phyloP scores from a whole-genome alignment of 805 yeast species.

The Clavispora asparagi region DNA sequence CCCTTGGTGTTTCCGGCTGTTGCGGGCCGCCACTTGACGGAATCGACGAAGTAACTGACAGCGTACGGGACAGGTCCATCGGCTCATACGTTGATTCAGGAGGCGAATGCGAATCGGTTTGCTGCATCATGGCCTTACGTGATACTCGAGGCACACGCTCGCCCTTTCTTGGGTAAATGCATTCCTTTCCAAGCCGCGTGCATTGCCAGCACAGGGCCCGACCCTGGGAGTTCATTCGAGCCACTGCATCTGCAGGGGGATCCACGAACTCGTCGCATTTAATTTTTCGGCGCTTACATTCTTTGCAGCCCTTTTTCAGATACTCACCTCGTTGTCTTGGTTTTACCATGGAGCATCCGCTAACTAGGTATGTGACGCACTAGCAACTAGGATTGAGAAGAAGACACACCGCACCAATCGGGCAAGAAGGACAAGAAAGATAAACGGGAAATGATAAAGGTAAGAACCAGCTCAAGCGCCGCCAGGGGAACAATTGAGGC shows the following conservation, averaged over 20 bases:
- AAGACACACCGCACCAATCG: no score
- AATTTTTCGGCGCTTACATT: slow-evolving; percentile 40
- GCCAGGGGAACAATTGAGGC: no score
- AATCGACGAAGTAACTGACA: background rate
- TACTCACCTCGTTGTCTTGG: slow-evolving; percentile 17
- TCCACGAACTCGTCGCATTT: slow-evolving; percentile 31
- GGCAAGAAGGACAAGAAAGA: no score
- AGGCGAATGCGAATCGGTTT: background rate
- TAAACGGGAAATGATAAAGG: no score
- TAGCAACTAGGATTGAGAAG: background rate
- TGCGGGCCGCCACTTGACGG: background rate
- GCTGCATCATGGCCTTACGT: slow-evolving; percentile 7
- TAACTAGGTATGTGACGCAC: background rate
- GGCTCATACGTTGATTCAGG: background rate
- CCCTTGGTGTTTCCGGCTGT: no score
- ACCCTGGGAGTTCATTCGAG: slow-evolving; percentile 12
- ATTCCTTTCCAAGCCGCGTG: slow-evolving; percentile 25
- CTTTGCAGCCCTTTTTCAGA: slow-evolving; percentile 37
- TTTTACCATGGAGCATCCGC: background rate
- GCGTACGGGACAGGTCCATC: background rate
- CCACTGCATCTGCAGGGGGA: slow-evolving; percentile 12
- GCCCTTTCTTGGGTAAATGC: slow-evolving; percentile 33
- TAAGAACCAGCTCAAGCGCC: no score
- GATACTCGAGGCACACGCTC: slow-evolving; percentile 31
- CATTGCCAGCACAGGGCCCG: slow-evolving; percentile 34